Evolutionary conservation across 306 rosid species (phyloP), one percentile per base, ranked within the genome.

Genomic region (Cucumis sativus): DNA sequence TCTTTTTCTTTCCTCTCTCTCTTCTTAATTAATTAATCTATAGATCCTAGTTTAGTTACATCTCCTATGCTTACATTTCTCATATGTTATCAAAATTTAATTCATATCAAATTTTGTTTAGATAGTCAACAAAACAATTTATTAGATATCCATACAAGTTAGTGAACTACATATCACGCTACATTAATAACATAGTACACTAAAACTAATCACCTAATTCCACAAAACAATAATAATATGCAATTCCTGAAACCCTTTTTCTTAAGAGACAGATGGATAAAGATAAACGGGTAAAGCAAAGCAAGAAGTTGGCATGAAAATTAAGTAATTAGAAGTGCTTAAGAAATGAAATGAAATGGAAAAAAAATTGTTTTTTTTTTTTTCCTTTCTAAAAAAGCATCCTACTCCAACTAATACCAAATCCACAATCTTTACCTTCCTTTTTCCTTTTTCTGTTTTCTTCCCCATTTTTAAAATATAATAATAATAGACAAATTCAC

Each of bases 341-440:
- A 47, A 70, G 12, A 43, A 45, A 70, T 69, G 7, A 2, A 70
- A 69, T 45, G 12, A 33, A 33, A 2, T 33, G 37, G 37, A 4
- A 4, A 33, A 33, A 28, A 28, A 28, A 28, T 28, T 33, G 2
- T 33, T 33, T 33, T 33, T 33, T 33, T 33, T 33, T 33, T 33
- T 3, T 3, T 33, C 3, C 5, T 33, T 33, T 33, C 37, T 33
- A 23, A 80, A 82, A 86, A 80, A 87, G 82, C 81, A 85, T 78
- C 61, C 76, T 28, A 28, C 59, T 84, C 76, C 76, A 51, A 72
- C 40, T 81, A 64, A 65, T 84, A 90, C 94, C 98, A 84, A 89
- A 89, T 81, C 96, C 96, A 87, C 85, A 84, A 79, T 81, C 84
- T 81, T 69, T 62, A 51, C 73, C 28, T 63, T 51, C 40, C 30